A percentile compares a stretch with the other conserved stretches of the same genome.
phyloP scores from a whole-genome alignment of 2,329 filamentous ascomycete genomes.

The Aspergillus sp. region DNA sequence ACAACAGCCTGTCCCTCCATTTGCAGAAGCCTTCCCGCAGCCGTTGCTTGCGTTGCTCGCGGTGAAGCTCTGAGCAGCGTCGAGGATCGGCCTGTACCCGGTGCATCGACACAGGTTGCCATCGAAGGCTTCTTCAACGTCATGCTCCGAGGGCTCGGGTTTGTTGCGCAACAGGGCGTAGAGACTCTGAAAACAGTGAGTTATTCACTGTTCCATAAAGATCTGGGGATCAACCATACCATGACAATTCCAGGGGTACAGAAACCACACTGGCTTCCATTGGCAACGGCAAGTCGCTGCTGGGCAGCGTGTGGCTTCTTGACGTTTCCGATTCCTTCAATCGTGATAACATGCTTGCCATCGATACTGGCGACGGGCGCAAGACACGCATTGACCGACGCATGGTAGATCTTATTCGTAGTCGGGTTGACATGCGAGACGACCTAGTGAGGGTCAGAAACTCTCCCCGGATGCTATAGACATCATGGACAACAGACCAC shows the following conservation, averaged over 20 bases:
- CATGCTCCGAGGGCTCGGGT: conserved; percentile 63
- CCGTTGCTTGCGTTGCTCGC: conserved; percentile 42
- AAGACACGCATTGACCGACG: conserved; percentile 90
- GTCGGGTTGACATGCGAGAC: conserved; percentile 89
- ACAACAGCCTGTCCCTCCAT: conserved; percentile 59
- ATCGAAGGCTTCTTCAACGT: conserved; percentile 93
- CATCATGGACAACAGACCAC: conserved; percentile 8
- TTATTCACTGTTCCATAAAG: background rate
- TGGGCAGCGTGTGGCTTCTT: conserved; percentile 81
- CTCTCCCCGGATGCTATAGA: background rate
- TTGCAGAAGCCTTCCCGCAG: conserved; percentile 48
- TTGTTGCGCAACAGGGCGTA: conserved; percentile 89
- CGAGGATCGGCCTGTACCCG: conserved; percentile 85
- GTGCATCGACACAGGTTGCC: conserved; percentile 94
- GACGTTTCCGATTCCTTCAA: conserved; percentile 88
- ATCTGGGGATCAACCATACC: conserved; percentile 30
- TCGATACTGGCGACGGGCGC: conserved; percentile 88
- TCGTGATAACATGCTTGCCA: conserved; percentile 95
- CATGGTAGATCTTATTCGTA: conserved; percentile 87
- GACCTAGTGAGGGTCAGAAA: conserved; percentile 41
- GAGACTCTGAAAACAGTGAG: conserved; percentile 50
- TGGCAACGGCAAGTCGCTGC: conserved; percentile 80
- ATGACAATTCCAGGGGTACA: conserved; percentile 98
- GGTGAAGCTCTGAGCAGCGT: conserved; percentile 80
- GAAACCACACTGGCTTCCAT: conserved; percentile 91